phyloP scores from a whole-genome alignment of 768 basidiomycete genomes.

The Calvatia gigantea region DNA sequence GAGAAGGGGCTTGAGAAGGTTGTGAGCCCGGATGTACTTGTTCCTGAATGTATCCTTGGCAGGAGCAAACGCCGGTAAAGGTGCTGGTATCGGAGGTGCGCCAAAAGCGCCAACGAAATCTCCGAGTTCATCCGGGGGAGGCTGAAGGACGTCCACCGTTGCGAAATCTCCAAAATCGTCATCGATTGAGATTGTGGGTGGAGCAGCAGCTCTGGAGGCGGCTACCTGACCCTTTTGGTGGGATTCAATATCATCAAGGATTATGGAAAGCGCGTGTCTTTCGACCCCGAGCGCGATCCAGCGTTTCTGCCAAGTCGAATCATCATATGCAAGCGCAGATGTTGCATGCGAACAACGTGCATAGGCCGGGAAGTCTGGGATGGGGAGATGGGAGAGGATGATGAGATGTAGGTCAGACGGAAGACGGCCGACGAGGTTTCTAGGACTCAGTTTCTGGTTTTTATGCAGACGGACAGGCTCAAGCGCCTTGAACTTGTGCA shows the following conservation, averaged over 20 bases:
- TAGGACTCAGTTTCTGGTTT: slow-evolving; percentile 14
- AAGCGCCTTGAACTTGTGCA: slow-evolving; percentile 88
- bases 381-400: slow-evolving; percentile 67
- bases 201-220: slow-evolving; percentile 39
- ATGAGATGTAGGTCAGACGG: slow-evolving; percentile 75
- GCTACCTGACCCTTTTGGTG: slow-evolving; percentile 35
- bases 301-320: slow-evolving; percentile 72
- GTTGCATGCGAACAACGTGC: slow-evolving; percentile 64
- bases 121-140: slow-evolving; percentile 37
- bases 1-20: slow-evolving; percentile 57
- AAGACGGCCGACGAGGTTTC: slow-evolving; percentile 65
- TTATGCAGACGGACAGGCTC: slow-evolving; percentile 59
- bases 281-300: slow-evolving; percentile 61
- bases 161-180: slow-evolving; percentile 93
- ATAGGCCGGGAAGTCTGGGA: slow-evolving; percentile 80
- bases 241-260: slow-evolving; percentile 61
- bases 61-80: slow-evolving; percentile 20
- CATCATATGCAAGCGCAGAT: slow-evolving; percentile 60
- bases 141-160: slow-evolving; percentile 33
- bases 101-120: slow-evolving; percentile 28
- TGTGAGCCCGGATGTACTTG: slow-evolving; percentile 65
- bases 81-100: slow-evolving; percentile 12
- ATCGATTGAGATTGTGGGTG: slow-evolving; percentile 64
- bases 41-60: slow-evolving; percentile 42
- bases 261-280: slow-evolving; percentile 34